Evolutionary conservation across 176 grass and related monocot genomes (phyloP), one percentile per base, ranked within the genome.

Genomic region (Oryza australiensis): DNA sequence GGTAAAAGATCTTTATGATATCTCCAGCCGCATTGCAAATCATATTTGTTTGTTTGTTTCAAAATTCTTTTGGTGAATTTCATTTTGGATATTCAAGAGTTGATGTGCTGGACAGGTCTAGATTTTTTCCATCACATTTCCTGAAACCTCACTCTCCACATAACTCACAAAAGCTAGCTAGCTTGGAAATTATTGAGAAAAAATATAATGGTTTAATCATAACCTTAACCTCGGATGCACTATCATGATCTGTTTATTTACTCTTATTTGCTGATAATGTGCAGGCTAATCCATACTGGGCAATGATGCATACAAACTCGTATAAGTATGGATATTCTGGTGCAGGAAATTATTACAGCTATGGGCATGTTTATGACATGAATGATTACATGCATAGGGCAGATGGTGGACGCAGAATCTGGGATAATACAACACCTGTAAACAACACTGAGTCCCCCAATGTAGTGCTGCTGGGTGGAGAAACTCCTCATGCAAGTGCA

Each of bases 241-340:
- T 81, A 34, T n/a, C 33, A 29, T 70, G 72, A 11, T 66, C 20
- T 78, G 23, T 55, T 64, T 60, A 71, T 32, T 64, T 77, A 70
- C 12, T 49, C 37, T 84, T 71, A 80, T 63, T 49, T 85, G 66
- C 48, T 23, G 24, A 49, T 79, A 68, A 68, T 20, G 26, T 69
- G 77, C 88, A 98, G 95, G 88, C 68, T 75, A 93, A 95, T 78
- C 89, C 88, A 22, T 98, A 98, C 86, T 98, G 95, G 95, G 67
- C 95, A 85, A 91, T 84, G 86, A 91, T 93, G 92, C 91, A 95
- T 41, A 87, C 93, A 86, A 95, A 90, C 78, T 87, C 89, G 75
- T 98, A 98, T 48, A 98, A 98, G 71, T 98, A 95, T 57, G 90
- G 82, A 69, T 91, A 91, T 84, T 86, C 92, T 89, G 88, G 82